Evolutionary conservation across 2,329 filamentous ascomycete genomes (phyloP).

Genomic region (Penicillium sp.): DNA sequence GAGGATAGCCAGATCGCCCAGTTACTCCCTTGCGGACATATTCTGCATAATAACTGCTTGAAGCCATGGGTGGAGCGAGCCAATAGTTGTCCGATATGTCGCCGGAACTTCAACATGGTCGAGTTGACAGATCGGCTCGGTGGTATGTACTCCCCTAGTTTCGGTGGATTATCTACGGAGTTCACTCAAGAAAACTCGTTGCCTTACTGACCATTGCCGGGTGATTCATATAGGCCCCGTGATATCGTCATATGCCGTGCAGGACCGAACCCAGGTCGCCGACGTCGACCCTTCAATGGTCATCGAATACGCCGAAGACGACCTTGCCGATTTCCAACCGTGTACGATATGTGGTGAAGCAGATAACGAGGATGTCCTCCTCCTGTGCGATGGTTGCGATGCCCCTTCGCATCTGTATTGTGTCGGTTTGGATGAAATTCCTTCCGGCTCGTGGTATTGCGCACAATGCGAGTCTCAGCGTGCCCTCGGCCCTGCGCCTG

Average conservation of each 20-base stretch:
- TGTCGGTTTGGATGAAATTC: slow-evolving; percentile 74
- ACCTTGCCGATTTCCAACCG: slow-evolving; percentile 61
- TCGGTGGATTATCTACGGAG: slow-evolving; percentile 8
- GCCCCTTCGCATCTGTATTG: slow-evolving; percentile 89
- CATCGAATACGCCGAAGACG: slow-evolving; percentile 68
- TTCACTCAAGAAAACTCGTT: background rate
- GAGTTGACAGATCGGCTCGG: slow-evolving; percentile 76
- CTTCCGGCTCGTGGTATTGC: slow-evolving; percentile 84
- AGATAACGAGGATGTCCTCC: slow-evolving; percentile 78
- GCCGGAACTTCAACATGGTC: slow-evolving; percentile 85
- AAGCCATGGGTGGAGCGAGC: slow-evolving; percentile 94
- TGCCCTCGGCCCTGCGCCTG: slow-evolving; percentile 38
- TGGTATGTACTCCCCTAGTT: slow-evolving; percentile 57
- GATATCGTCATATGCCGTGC: slow-evolving; percentile 57
- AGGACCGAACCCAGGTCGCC: slow-evolving; percentile 67
- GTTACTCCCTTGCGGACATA: slow-evolving; percentile 77
- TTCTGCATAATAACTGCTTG: slow-evolving; percentile 88
- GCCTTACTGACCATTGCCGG: background rate
- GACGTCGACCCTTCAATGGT: slow-evolving; percentile 73
- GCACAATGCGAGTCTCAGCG: slow-evolving; percentile 66
- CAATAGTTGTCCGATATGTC: slow-evolving; percentile 97
- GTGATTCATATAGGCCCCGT: slow-evolving; percentile 48
- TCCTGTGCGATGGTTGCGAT: slow-evolving; percentile 90
- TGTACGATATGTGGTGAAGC: slow-evolving; percentile 81
- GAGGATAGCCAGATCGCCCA: slow-evolving; percentile 58